Base-by-base conservation (phyloP, 495 filamentous ascomycete species). In the Trichoderma orchidacearum region DNA sequence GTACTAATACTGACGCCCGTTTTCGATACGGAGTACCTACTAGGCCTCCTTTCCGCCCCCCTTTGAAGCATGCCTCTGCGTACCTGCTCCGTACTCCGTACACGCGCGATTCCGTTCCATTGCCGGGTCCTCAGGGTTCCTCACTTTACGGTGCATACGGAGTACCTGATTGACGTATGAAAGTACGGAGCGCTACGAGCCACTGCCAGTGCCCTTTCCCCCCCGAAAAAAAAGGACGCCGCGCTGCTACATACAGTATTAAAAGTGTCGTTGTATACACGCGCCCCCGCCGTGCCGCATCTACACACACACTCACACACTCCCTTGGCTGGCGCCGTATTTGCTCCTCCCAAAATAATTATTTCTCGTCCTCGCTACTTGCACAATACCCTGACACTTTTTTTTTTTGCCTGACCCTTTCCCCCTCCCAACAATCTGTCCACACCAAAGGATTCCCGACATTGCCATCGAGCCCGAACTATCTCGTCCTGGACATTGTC, bases 301-400 rank as follows among this genome's bases (percentile, higher is more conserved):
- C 41, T 48, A 48, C 41, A 58, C 53, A 30, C 27, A 38, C 51
- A 54, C 51, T 35, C 53, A 58, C 45, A 62, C 54, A 63, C 62
- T 62, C 67, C 60, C 41, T 48, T 48, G 41, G 18, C 18, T 48
- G 41, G 36, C 36, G 36, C 36, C 36, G 36, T n/a, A 41, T 48
- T n/a, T 62, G 61, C 61, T 57, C 52, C 55, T 48, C 53, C 63
- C 63, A 60, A 69, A 66, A 68, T 65, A 64, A 67, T 70, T 69
- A 63, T 68, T 67, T 63, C 61, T 62, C 66, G 62, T 66, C 61
- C 41, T 48, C 64, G 63, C 62, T 61, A 62, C 59, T 55, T 29
- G 60, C 29, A 56, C 59, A 59, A 48, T 48, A 56, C 30, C 51
- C 51, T 29, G 27, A 32, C n/a, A n/a, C 31, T 29, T 30, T 35